A percentile compares a stretch with the other conserved stretches of the same genome.
Evolutionary conservation across 2,329 filamentous ascomycete species (phyloP).

Genomic region (Aspergillus brasiliensis): DNA sequence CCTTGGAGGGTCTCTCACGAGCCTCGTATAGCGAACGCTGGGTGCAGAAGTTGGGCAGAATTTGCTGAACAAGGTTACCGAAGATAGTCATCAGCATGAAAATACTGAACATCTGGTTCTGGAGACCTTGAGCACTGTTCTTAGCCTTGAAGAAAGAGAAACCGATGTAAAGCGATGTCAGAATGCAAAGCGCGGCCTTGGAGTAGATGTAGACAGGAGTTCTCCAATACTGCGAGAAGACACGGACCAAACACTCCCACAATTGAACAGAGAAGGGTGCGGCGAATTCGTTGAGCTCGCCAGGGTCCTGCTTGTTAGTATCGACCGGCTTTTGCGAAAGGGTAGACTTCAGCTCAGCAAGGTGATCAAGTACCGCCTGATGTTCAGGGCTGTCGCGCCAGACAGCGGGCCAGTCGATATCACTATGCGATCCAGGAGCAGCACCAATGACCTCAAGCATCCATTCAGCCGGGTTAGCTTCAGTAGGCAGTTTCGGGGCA

Average conservation of each 20-base stretch:
- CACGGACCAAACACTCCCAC: constrained; percentile 67
- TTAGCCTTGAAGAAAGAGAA: constrained; percentile 78
- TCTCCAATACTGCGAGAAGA: constrained; percentile 92
- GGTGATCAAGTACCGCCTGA: constrained; percentile 55
- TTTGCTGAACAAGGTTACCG: constrained; percentile 57
- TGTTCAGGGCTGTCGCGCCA: constrained; percentile 65
- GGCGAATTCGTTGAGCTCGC: constrained; percentile 75
- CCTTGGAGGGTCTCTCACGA: constrained; percentile 65
- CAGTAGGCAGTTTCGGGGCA: constrained; percentile 58
- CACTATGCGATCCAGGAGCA: constrained; percentile 63
- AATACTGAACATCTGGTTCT: constrained; percentile 89
- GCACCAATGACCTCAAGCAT: constrained; percentile 66
- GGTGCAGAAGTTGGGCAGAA: constrained; percentile 62
- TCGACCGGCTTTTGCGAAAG: constrained; percentile 45
- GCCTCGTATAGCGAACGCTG: constrained; percentile 63
- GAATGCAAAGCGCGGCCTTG: constrained; percentile 68
- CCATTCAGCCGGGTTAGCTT: constrained; percentile 75
- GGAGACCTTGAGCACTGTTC: constrained; percentile 76
- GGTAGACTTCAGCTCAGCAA: constrained; percentile 54
- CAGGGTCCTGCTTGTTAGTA: constrained; percentile 46
- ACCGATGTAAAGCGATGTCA: constrained; percentile 74
- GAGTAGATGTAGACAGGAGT: constrained; percentile 87
- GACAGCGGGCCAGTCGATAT: constrained; percentile 66
- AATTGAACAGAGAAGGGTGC: constrained; percentile 72
- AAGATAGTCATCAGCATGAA: constrained; percentile 86